Evolutionary conservation across 192 early-diverging fungal genomes (phyloP).

Genomic region (Podochytrium sp.): DNA sequence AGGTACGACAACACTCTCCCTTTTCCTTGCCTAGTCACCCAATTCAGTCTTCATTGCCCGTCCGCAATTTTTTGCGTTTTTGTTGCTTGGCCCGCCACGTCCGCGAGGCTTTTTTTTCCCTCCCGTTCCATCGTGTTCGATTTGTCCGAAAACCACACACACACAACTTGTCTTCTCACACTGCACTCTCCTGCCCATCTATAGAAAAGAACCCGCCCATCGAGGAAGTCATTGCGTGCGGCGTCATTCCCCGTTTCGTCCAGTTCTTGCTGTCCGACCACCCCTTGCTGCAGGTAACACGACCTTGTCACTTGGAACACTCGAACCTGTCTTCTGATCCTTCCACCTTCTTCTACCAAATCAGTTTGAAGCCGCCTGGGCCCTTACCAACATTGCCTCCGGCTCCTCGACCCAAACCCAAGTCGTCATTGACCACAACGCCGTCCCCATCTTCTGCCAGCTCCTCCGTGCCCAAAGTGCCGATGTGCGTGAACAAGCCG

Average conservation of each 20-base stretch:
- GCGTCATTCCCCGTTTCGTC: slow-evolving; percentile 93
- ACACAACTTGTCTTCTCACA: not conserved
- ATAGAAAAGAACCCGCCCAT: slow-evolving; percentile 96
- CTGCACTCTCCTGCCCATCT: not conserved
- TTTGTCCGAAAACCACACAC: not conserved
- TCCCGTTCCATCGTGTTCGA: not conserved
- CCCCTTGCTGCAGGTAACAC: slow-evolving; percentile 84
- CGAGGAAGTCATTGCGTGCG: slow-evolving; percentile 90
- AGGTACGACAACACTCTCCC: too few relatives aligned
- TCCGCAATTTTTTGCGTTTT: not conserved
- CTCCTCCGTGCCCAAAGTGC: slow-evolving; percentile 78
- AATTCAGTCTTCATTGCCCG: too few relatives aligned
- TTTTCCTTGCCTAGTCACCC: too few relatives aligned
- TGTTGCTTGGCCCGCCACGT: not conserved
- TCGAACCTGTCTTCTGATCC: not conserved
- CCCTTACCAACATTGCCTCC: slow-evolving; percentile 98
- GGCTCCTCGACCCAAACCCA: slow-evolving; percentile 93
- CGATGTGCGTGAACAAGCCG: slow-evolving; percentile 94
- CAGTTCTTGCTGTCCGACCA: slow-evolving; percentile 87
- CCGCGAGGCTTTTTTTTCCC: not conserved
- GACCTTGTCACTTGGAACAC: slow-evolving; percentile 26
- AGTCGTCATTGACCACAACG: slow-evolving; percentile 89
- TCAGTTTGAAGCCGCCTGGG: slow-evolving; percentile 99
- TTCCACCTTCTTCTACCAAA: slow-evolving; percentile 33
- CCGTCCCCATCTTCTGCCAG: slow-evolving; percentile 90